Conservation (phyloP, 352 stramenopile species). For the Phytophthora nicotianae region DNA sequence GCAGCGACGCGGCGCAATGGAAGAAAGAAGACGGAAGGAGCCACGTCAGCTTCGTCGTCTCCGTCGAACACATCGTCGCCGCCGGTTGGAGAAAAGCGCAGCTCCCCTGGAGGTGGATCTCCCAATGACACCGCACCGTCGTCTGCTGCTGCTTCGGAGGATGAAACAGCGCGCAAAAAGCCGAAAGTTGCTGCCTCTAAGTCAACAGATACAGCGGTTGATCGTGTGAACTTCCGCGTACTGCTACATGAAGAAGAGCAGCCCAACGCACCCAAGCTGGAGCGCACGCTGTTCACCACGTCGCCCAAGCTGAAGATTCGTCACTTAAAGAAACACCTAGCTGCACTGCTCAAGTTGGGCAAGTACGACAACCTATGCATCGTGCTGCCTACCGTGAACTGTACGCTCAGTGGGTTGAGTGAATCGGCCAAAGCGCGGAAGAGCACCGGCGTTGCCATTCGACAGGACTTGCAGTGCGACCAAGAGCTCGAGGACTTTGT, state of each 20-base stretch:
- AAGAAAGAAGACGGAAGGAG: constrained; percentile 29
- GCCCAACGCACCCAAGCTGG: constrained; percentile 38
- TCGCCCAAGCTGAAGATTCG: constrained; percentile 69
- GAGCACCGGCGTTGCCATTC: constrained; percentile 33
- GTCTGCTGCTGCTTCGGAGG: constrained; percentile 22
- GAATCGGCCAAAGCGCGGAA: constrained; percentile 21
- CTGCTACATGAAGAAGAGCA: constrained; percentile 59
- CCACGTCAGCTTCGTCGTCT: constrained; percentile 23
- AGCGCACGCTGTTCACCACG: constrained; percentile 65
- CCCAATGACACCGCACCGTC: constrained; percentile 12
- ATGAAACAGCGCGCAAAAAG: constrained; percentile 42
- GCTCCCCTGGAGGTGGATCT: constrained; percentile 10
- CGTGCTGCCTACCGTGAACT: constrained; percentile 63
- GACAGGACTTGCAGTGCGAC: constrained; percentile 73
- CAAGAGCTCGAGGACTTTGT: constrained; percentile 78
- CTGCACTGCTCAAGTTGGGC: constrained; percentile 51
- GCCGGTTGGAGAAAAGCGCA: constrained; percentile 41
- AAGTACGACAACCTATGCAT: constrained; percentile 58
- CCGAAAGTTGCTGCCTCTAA: constrained; percentile 8
- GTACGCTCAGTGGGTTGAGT: constrained; percentile 49
- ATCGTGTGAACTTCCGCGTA: constrained; percentile 68
- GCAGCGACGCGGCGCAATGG: constrained; percentile 57
- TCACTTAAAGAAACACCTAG: constrained; percentile 77
- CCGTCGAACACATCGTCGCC: constrained; percentile 32
- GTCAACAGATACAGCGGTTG: constrained; percentile 4